Conservation (phyloP, 352 stramenopile genomes). For the Pythium inflatum region DNA sequence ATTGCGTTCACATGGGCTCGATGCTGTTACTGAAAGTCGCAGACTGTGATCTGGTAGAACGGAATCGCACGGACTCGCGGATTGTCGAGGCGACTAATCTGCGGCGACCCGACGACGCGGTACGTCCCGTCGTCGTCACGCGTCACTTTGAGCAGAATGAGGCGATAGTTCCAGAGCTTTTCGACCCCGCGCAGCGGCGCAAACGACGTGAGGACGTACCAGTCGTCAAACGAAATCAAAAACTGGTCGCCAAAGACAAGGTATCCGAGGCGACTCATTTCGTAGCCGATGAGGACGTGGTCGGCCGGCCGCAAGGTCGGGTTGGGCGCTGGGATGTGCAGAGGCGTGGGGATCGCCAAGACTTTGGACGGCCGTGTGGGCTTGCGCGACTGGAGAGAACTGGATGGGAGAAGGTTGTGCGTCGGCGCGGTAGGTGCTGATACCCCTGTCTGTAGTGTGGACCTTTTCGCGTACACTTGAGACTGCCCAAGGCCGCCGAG, state of each 20-base stretch:
- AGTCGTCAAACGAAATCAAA: conserved; percentile 28
- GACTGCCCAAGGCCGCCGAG: conserved; percentile 35
- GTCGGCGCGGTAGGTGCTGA: not conserved
- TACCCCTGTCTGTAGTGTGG: no score
- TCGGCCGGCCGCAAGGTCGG: not conserved
- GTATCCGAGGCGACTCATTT: conserved; percentile 23
- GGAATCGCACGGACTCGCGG: conserved; percentile 9
- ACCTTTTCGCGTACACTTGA: conserved; percentile 3
- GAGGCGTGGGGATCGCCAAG: no score
- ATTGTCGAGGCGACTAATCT: conserved; percentile 14
- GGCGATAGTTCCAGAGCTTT: conserved; percentile 28
- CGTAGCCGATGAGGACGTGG: conserved; percentile 17
- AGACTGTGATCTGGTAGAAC: conserved; percentile 12
- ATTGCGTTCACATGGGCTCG: no score
- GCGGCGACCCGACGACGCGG: not conserved
- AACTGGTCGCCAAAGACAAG: conserved; percentile 21
- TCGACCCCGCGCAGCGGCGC: conserved; percentile 13
- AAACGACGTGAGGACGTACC: conserved; percentile 21
- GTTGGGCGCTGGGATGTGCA: no score
- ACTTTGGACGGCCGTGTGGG: no score
- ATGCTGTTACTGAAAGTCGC: no score
- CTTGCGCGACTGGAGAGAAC: not conserved
- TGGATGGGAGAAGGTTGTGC: not conserved
- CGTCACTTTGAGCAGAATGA: conserved; percentile 17
- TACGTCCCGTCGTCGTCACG: not conserved